These are phyloP conservation scores for Coriolopsis trogii DNA, from an alignment of 1,284 basidiomycete genomes.

Conservation along the genomic window DNA sequence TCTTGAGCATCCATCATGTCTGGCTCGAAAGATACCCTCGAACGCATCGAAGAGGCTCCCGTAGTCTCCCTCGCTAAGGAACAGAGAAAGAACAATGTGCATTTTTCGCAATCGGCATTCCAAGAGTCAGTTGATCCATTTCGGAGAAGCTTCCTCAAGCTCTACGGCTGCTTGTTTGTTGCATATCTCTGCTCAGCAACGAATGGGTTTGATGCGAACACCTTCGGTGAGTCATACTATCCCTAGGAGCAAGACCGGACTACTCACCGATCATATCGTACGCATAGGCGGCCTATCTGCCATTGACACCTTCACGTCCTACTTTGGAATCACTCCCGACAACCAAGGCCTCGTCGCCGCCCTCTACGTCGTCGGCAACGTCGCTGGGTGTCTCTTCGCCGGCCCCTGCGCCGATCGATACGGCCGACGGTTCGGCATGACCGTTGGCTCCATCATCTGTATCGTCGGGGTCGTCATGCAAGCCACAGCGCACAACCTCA, in stretches of 20 bases:
- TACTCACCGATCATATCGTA: background rate
- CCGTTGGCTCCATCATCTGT: slow-evolving; percentile 25
- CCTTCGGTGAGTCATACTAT: slow-evolving; percentile 26
- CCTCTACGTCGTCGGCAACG: slow-evolving; percentile 28
- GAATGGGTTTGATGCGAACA: slow-evolving; percentile 29
- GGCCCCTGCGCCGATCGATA: slow-evolving; percentile 26
- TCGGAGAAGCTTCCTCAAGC: slow-evolving; percentile 14
- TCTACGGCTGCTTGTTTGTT: slow-evolving; percentile 25
- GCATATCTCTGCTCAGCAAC: slow-evolving; percentile 29
- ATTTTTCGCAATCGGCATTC: no score
- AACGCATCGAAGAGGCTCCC: no score
- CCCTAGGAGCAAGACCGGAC: no score
- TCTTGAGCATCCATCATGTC: no score
- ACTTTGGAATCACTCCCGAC: slow-evolving; percentile 22
- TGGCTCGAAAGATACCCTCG: no score
- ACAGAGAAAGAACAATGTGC: no score
- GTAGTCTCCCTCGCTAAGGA: no score
- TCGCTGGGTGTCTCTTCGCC: slow-evolving; percentile 24
- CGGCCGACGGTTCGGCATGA: slow-evolving; percentile 27
- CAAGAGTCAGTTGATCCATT: slow-evolving; percentile 9
- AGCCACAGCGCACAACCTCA: slow-evolving; percentile 21
- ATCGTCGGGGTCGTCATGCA: slow-evolving; percentile 25
- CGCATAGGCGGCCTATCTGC: slow-evolving; percentile 23
- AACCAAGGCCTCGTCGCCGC: slow-evolving; percentile 27
- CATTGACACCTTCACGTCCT: slow-evolving; percentile 24